Conservation (phyloP, 805 yeast genomes). For the Metschnikowia cerradonensis region DNA sequence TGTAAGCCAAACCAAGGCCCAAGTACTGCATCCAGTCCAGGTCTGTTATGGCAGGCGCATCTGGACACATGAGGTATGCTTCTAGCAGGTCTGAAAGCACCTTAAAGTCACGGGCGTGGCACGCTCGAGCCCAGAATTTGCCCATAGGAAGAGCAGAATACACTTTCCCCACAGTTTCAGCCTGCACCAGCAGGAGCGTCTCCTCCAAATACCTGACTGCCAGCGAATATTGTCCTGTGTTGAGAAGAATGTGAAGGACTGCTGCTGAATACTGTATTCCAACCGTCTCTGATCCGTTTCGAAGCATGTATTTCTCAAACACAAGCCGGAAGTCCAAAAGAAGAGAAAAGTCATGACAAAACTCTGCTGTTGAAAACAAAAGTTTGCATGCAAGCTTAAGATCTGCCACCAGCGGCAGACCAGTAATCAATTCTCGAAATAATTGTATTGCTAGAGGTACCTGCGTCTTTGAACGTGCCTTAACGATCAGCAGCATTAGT, state of each 20-base stretch:
- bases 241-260: slow-evolving; percentile 21
- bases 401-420: slow-evolving; percentile 4
- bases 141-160: slow-evolving; percentile 17
- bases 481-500: slow-evolving; percentile 13
- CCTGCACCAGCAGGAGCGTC: neutral
- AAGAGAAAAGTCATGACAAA: slow-evolving; percentile 20
- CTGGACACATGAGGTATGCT: neutral
- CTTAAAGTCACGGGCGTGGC: slow-evolving; percentile 22
- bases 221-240: slow-evolving; percentile 20
- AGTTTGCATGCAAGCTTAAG: slow-evolving; percentile 3
- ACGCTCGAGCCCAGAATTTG: slow-evolving; percentile 16
- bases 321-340: slow-evolving; percentile 20
- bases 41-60: slow-evolving; percentile 4
- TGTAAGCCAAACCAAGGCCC: slow-evolving; percentile 20
- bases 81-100: slow-evolving; percentile 12
- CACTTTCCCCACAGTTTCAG: neutral
- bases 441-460: slow-evolving; percentile 9
- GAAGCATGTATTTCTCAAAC: slow-evolving; percentile 15
- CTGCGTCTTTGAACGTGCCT: neutral
- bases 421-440: slow-evolving; percentile 6
- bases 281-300: too few species aligned
- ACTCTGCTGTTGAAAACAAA: slow-evolving; percentile 9
- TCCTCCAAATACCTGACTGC: slow-evolving; percentile 15
- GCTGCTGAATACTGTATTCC: slow-evolving; percentile 19
- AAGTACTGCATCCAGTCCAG: slow-evolving; percentile 23